Percentiles rank a stretch among this genome's conserved stretches.
phyloP scores from a whole-genome alignment of 306 rosid species.

The Pyrus betulifolia region DNA sequence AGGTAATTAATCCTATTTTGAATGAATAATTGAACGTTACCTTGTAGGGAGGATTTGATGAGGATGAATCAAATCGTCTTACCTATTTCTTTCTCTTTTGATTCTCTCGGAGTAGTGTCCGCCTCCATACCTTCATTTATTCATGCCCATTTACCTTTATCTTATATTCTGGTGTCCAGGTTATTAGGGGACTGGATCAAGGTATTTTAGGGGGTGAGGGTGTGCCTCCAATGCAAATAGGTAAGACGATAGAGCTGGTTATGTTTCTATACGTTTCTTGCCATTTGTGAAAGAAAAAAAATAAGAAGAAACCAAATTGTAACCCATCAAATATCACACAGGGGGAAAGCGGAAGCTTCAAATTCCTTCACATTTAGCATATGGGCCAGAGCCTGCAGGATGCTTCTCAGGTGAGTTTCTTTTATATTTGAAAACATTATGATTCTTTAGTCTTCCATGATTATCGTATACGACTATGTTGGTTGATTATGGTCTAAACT shows the following conservation, averaged over 20 bases:
- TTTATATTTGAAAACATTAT: not conserved
- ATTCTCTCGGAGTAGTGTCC: not conserved
- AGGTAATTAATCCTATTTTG: no score
- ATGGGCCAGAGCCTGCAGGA: constrained; percentile 98
- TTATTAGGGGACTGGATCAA: constrained; percentile 84
- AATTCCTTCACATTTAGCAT: constrained; percentile 84
- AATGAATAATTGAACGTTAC: no score
- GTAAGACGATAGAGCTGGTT: constrained; percentile 26
- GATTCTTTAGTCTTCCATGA: not conserved
- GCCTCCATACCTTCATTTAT: not conserved
- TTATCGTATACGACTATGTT: not conserved
- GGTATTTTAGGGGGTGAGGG: constrained; percentile 94
- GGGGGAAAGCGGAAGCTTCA: constrained; percentile 83
- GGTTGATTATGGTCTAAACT: no score
- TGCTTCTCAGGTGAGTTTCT: constrained; percentile 75
- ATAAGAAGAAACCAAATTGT: not conserved
- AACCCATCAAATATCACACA: constrained; percentile 20
- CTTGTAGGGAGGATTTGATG: no score
- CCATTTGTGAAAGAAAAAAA: not conserved
- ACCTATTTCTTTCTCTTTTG: not conserved
- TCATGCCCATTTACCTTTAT: constrained; percentile 3
- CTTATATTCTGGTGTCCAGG: constrained; percentile 27
- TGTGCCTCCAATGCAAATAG: constrained; percentile 92
- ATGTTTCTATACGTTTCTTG: not conserved
- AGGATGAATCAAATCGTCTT: no score